A percentile compares a stretch with the other conserved stretches of the same genome.
These are phyloP conservation scores for Ceratobasidium sp. DNA, from an alignment of 1,284 basidiomycete species.

Conservation along the genomic window DNA sequence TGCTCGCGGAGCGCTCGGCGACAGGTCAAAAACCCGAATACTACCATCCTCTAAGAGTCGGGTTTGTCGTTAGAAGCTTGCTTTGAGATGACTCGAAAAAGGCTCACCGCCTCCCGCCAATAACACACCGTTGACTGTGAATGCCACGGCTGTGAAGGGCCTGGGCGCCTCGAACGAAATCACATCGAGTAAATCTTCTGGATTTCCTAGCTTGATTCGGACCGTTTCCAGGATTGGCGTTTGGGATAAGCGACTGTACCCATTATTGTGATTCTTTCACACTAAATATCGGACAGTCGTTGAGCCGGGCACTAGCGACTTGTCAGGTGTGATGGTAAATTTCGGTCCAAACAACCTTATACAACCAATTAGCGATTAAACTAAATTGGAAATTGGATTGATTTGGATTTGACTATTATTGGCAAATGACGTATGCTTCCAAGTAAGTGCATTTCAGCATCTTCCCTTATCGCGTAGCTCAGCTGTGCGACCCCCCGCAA, in stretches of 20 bases:
- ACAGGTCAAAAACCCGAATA: constrained; percentile 25
- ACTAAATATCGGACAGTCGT: too few species aligned
- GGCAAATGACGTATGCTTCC: constrained; percentile 23
- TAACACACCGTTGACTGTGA: background rate
- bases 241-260: background rate
- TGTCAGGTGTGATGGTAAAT: background rate
- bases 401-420: background rate
- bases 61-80: background rate
- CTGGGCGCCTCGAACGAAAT: constrained; percentile 31
- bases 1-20: constrained; percentile 12
- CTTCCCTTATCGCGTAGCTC: constrained; percentile 4
- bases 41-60: constrained; percentile 14
- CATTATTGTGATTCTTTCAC: background rate
- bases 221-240: background rate
- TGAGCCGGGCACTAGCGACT: background rate
- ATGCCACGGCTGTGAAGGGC: constrained; percentile 22
- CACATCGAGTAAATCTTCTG: background rate
- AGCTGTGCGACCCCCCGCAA: background rate
- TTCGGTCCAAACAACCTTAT: background rate
- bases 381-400: background rate
- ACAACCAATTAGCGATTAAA: constrained; percentile 1
- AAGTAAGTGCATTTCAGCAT: constrained; percentile 14
- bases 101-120: constrained; percentile 27
- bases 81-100: background rate
- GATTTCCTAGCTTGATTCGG: background rate